These are phyloP conservation scores for Gynandropsis gynandra DNA, from an alignment of 345 rosid species.

Conservation along the genomic window DNA sequence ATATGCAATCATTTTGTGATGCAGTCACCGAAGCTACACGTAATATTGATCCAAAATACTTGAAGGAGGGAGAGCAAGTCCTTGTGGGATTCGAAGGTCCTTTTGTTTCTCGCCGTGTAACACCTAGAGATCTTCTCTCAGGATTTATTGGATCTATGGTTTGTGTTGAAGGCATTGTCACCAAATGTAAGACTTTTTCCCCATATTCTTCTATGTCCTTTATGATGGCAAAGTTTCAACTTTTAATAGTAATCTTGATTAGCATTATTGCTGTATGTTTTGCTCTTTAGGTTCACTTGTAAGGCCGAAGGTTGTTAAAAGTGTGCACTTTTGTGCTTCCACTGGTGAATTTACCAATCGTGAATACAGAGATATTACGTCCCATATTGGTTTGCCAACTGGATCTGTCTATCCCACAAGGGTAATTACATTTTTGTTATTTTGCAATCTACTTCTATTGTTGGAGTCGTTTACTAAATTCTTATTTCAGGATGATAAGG, in stretches of 20 bases:
- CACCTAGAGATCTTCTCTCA: constrained; percentile 93
- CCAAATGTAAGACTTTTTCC: constrained; percentile 56
- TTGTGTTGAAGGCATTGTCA: constrained; percentile 88
- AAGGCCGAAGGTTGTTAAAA: constrained; percentile 95
- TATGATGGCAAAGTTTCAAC: not conserved
- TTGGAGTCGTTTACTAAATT: constrained; percentile 16
- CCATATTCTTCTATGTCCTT: not conserved
- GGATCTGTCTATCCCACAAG: constrained; percentile 97
- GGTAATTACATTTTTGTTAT: constrained; percentile 41
- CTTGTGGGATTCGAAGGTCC: constrained; percentile 93
- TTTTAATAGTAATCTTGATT: not conserved
- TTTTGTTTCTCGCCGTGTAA: constrained; percentile 87
- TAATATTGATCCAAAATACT: constrained; percentile 55
- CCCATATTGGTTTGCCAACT: constrained; percentile 82
- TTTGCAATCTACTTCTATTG: not conserved
- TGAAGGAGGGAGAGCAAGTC: constrained; percentile 81
- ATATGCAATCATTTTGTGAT: constrained; percentile 84
- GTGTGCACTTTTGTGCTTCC: constrained; percentile 88
- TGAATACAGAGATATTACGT: constrained; percentile 90
- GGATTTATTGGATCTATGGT: constrained; percentile 94
- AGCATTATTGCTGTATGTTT: not conserved
- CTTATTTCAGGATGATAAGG: constrained; percentile 71
- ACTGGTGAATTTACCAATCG: constrained; percentile 65
- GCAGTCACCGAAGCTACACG: constrained; percentile 81
- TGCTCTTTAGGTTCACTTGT: constrained; percentile 77